phyloP scores from a whole-genome alignment of 306 rosid genomes.

The Quercus glauca region DNA sequence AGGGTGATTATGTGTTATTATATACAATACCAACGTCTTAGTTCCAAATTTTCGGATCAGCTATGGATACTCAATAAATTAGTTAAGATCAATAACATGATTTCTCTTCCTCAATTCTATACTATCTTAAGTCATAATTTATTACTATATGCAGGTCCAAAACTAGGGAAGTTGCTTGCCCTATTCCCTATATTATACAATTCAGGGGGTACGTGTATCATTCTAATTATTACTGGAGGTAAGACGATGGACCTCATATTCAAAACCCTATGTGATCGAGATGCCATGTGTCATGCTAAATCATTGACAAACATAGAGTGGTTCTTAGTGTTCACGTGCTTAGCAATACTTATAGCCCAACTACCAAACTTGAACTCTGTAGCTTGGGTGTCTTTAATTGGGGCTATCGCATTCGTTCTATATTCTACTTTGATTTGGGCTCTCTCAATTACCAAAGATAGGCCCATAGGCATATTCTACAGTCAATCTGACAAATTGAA shows the following conservation, averaged over 20 bases:
- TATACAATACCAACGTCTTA: too few relatives aligned
- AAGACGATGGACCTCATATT: neutral
- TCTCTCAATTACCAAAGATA: slow-evolving; percentile 41
- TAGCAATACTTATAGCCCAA: slow-evolving; percentile 54
- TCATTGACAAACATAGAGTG: slow-evolving; percentile 12
- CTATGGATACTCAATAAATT: too few relatives aligned
- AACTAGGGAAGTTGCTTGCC: too few relatives aligned
- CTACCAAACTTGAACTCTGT: slow-evolving; percentile 63
- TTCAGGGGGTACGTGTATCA: slow-evolving; percentile 39
- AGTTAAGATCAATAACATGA: too few relatives aligned
- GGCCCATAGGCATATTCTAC: slow-evolving; percentile 32
- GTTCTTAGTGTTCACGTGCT: slow-evolving; percentile 49
- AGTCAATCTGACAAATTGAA: neutral
- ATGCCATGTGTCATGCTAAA: too few relatives aligned
- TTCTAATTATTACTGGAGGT: slow-evolving; percentile 44
- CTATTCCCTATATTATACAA: too few relatives aligned
- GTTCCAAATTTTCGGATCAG: too few relatives aligned
- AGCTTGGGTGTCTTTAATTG: slow-evolving; percentile 46
- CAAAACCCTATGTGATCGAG: too few relatives aligned
- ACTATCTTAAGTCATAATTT: too few relatives aligned
- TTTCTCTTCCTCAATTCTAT: too few relatives aligned
- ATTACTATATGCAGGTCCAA: too few relatives aligned
- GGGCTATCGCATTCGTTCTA: slow-evolving; percentile 30
- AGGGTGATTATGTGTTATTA: too few relatives aligned
- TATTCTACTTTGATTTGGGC: slow-evolving; percentile 55